Base-by-base conservation (phyloP, 1,284 basidiomycete species). In the Fistulinella staudtii region DNA sequence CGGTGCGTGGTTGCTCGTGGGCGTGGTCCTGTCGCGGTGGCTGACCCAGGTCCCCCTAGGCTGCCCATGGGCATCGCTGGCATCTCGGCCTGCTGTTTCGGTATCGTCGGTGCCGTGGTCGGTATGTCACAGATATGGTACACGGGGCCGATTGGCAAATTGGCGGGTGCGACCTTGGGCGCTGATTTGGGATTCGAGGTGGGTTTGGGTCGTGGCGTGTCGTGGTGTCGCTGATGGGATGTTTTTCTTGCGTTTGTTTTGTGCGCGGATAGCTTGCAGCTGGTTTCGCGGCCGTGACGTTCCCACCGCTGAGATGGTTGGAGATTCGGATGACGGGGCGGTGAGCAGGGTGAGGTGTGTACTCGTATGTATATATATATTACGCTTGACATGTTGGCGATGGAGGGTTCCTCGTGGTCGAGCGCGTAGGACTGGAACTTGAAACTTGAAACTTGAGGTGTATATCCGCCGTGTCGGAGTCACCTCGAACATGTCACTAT, bases 141-240 rank as follows among this genome's bases (percentile, higher is more conserved):
- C 49, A 73, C 70, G 3, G 78, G 78, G 0, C 77, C 76, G 0
- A 54, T 79, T 1, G 79, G 68, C 3, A 56, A 53, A 43, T 53
- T 67, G 41, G 71, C 75, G 5, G 73, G 74, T 8, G 60, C 63
- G 5, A 49, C 52, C 8, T 68, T 63, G 34, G 76, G 78, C 18
- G 76, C 75, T 0, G 78, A 80, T 53, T 65, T 80, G 18, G 79
- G 79, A 11, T 81, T 82, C 47, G 79, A 82, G 66, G 70, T 78
- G n/a, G n/a, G n/a, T n/a, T n/a, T n/a, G n/a, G n/a, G n/a, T n/a
- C n/a, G n/a, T n/a, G n/a, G n/a, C n/a, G n/a, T n/a, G n/a, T n/a
- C n/a, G n/a, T n/a, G n/a, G n/a, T n/a, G n/a, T n/a, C n/a, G n/a
- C 18, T 42, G 30, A 50, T 21, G 8, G 5, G 9, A 4, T 5